Base-by-base conservation (phyloP, 345 rosid species). In the Durio zibethinus region DNA sequence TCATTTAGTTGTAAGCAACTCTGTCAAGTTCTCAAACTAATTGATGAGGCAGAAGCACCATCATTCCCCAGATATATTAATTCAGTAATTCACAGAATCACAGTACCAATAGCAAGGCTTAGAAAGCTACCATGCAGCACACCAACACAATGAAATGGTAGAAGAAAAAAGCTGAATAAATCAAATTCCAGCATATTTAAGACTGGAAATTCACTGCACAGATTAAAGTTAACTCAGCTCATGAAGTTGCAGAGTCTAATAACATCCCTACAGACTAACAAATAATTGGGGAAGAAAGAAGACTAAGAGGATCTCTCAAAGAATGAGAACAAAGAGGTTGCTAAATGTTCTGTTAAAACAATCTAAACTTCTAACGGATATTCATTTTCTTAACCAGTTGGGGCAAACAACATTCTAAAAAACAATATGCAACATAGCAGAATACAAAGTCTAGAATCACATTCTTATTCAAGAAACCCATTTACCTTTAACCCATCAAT, bases 401-500 rank as follows among this genome's bases (percentile, higher is more conserved):
- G n/a, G 73, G 21, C 31, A 15, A 68, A 43, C 21, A 68, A 18
- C 7, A 68, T 16, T 42, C 21, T 0, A 1, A 25, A 50, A 31
- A 23, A n/a, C 29, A 72, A 64, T 8, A 65, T 15, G 31, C 29
- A 36, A 40, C 48, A 31, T 11, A 76, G 60, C 48, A 77, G 38
- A 62, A 75, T 15, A 53, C 9, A 15, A 14, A 27, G 6, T 70
- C 47, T 57, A 43, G 38, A 42, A 60, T 31, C 23, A 60, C 20
- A 53, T 50, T 57, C 43, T 38, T 29, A 23, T 40, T 38, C 16
- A 54, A 52, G 54, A 48, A 63, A 40, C 2, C 40, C 53, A 14
- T 14, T 78, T 79, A 96, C 99, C 97, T 95, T 95, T 78, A 96
- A 57, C 67, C 99, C 98, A 80, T 93, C 98, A 84, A 96, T 91